Conservation (phyloP, 129 eudicot genomes). For the Saposhnikovia divaricata region DNA sequence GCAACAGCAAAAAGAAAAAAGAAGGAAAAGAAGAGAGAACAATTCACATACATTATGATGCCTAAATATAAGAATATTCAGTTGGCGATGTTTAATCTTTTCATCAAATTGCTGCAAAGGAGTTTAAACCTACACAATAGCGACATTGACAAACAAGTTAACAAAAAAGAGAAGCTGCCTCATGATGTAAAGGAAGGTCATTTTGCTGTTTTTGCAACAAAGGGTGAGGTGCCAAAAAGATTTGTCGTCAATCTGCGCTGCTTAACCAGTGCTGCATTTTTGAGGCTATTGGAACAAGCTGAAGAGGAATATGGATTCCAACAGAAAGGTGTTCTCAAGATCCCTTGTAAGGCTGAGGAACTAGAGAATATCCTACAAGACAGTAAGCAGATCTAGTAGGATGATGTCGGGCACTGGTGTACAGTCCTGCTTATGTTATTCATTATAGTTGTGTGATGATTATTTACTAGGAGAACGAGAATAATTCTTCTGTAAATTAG, state of each 20-base stretch:
- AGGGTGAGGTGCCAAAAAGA: conserved; percentile 37
- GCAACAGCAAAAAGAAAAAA: background rate
- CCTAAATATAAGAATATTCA: background rate
- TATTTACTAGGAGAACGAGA: background rate
- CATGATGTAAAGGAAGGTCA: conserved; percentile 42
- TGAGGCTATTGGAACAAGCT: conserved; percentile 34
- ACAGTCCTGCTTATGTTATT: background rate
- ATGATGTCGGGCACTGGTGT: conserved; percentile 1
- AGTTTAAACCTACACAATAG: background rate
- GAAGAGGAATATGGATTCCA: conserved; percentile 37
- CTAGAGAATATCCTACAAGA: conserved; percentile 15
- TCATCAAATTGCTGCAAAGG: conserved; percentile 4
- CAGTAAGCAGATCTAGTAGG: conserved; percentile 3
- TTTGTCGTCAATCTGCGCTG: conserved; percentile 43
- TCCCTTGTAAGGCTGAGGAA: conserved; percentile 39
- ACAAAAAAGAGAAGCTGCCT: conserved; percentile 15
- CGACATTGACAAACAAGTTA: background rate
- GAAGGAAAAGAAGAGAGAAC: background rate
- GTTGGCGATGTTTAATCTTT: conserved; percentile 1
- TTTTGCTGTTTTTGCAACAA: conserved; percentile 41
- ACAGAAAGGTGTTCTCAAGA: conserved; percentile 30
- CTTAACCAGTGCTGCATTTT: conserved; percentile 39
- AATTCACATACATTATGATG: background rate
- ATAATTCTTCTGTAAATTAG: background rate
- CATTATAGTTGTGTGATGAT: background rate